phyloP scores from a whole-genome alignment of 2,329 filamentous ascomycete species.

The Lachnellula willkommii region DNA sequence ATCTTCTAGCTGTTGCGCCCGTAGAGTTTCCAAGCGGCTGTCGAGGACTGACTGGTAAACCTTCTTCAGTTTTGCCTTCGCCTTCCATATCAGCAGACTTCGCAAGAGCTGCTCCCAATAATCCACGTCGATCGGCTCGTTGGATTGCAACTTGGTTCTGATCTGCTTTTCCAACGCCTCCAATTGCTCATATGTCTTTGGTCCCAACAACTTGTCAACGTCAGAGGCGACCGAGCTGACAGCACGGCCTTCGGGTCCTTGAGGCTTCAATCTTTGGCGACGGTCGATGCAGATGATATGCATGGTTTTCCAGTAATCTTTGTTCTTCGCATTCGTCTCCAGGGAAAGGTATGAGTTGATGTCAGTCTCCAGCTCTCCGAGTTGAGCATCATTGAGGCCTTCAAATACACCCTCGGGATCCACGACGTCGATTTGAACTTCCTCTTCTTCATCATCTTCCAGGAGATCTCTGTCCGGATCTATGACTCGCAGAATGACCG shows the following conservation, averaged over 20 bases:
- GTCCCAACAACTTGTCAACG: conserved; percentile 78
- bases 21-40: conserved; percentile 61
- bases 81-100: conserved; percentile 84
- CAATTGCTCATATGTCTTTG: conserved; percentile 84
- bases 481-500: conserved; percentile 83
- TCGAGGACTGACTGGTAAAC: conserved; percentile 72
- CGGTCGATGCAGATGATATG: conserved; percentile 76
- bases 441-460: conserved; percentile 72
- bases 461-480: conserved; percentile 80
- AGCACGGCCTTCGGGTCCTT: conserved; percentile 60
- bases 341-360: conserved; percentile 75
- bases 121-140: conserved; percentile 85
- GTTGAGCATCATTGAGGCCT: conserved; percentile 58
- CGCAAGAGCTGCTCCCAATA: conserved; percentile 94
- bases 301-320: conserved; percentile 90
- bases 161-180: conserved; percentile 83
- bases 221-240: conserved; percentile 79
- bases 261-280: conserved; percentile 57
- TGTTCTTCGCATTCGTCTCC: conserved; percentile 71
- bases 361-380: conserved; percentile 74
- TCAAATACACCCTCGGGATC: conserved; percentile 79
- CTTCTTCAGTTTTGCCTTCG: conserved; percentile 74
- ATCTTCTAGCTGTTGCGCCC: conserved; percentile 62
- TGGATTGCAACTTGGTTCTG: conserved; percentile 73
- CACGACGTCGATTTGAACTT: conserved; percentile 68